These are phyloP conservation scores for sunflower (Helianthus annuus) DNA, from an alignment of 129 eudicot genomes.

Conservation along the genomic window HanXRQr2.0-SUNRISE NC_035434.2:119591141-119591640, in stretches of 20 bases:
- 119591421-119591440: conserved; percentile 85
- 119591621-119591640: conserved; percentile 6
- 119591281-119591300: conserved; percentile 13
- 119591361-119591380: conserved; percentile 34
- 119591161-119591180: conserved; percentile 24
- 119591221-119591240: not conserved
- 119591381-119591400: conserved; percentile 55
- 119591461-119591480: conserved; percentile 90
- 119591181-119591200: not conserved
- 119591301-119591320: conserved; percentile 36
- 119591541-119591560: not conserved
- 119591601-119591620: not conserved
- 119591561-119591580: not conserved
- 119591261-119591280: conserved; percentile 31
- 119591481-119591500: not conserved
- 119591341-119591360: conserved; percentile 36
- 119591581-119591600: too few species aligned
- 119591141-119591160: conserved; percentile 35
- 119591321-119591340: conserved; percentile 47
- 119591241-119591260: not conserved
- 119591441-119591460: conserved; percentile 93
- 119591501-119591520: not conserved
- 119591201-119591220: conserved; percentile 3
- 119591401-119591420: conserved; percentile 89
- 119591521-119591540: not conserved